phyloP scores from a whole-genome alignment of 2,329 filamentous ascomycete species.

The Fusarium staphyleae region DNA sequence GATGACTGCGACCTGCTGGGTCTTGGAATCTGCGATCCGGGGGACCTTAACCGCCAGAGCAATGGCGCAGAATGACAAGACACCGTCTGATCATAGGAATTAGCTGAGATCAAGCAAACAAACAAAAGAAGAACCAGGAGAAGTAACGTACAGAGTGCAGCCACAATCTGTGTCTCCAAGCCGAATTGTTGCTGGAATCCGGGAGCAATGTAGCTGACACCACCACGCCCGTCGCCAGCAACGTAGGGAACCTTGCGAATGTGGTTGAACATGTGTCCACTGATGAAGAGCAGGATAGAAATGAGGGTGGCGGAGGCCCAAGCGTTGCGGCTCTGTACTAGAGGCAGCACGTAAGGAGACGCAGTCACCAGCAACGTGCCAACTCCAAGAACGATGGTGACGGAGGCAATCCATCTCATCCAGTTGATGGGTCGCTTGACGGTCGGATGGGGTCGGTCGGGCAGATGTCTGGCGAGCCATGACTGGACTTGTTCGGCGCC shows the following conservation, averaged over 20 bases:
- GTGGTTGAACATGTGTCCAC: conserved; percentile 99
- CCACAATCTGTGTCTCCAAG: conserved; percentile 93
- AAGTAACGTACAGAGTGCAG: conserved; percentile 79
- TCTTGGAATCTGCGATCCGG: conserved; percentile 77
- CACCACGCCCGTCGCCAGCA: conserved; percentile 80
- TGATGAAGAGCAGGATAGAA: conserved; percentile 88
- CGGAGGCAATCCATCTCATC: conserved; percentile 71
- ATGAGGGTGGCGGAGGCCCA: conserved; percentile 94
- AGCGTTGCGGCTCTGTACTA: conserved; percentile 88
- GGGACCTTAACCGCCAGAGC: conserved; percentile 91
- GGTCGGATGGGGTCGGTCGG: conserved; percentile 78
- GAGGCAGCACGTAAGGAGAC: conserved; percentile 79
- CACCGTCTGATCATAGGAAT: conserved; percentile 54
- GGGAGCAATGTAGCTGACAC: conserved; percentile 86
- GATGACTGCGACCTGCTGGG: conserved; percentile 82
- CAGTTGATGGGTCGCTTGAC: conserved; percentile 89
- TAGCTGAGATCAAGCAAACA: neutral
- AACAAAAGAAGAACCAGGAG: neutral
- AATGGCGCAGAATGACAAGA: conserved; percentile 89
- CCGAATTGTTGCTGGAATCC: conserved; percentile 96
- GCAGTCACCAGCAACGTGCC: conserved; percentile 74
- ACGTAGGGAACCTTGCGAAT: conserved; percentile 97
- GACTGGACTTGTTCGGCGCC: conserved; percentile 78
- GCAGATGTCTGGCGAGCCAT: conserved; percentile 82
- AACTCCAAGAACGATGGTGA: conserved; percentile 72